These are phyloP conservation scores for Tricholoma flavovirens DNA, from an alignment of 768 basidiomycete genomes.

Conservation along the genomic window DNA sequence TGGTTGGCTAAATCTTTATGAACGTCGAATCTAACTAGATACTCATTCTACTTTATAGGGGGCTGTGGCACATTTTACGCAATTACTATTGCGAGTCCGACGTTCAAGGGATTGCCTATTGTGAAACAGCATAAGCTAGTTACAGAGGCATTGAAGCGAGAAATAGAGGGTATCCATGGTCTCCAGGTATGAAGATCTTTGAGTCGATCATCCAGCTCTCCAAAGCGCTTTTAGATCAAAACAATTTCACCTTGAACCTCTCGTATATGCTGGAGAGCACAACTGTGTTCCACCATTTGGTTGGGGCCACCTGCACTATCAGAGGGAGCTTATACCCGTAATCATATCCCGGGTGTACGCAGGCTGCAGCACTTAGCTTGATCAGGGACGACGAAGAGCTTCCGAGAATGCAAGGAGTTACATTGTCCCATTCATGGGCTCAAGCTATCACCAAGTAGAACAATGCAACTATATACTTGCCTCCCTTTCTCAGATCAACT, in stretches of 20 bases:
- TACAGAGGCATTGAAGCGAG: slow-evolving; percentile 77
- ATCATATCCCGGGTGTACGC: background rate
- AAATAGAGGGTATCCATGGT: slow-evolving; percentile 90
- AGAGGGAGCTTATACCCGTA: background rate
- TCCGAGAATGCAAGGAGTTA: background rate
- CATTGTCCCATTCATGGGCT: background rate
- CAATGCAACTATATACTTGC: background rate
- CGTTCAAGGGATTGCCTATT: slow-evolving; percentile 78
- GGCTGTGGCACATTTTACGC: slow-evolving; percentile 98
- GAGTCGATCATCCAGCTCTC: background rate
- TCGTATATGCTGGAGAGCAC: background rate
- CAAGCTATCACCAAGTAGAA: background rate
- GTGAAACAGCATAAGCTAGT: slow-evolving; percentile 95
- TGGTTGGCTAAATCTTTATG: slow-evolving; percentile 38
- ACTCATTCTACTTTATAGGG: slow-evolving; percentile 40
- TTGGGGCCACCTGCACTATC: background rate
- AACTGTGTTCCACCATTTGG: background rate
- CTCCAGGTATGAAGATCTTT: slow-evolving; percentile 59
- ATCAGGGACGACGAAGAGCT: background rate
- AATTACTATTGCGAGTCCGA: slow-evolving; percentile 78
- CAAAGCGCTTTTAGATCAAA: background rate
- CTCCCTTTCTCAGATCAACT: background rate
- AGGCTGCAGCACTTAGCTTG: background rate
- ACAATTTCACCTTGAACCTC: background rate
- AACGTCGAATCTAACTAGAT: background rate